Conservation (phyloP, 305 asterid species). For the Petunia hybrid region DNA sequence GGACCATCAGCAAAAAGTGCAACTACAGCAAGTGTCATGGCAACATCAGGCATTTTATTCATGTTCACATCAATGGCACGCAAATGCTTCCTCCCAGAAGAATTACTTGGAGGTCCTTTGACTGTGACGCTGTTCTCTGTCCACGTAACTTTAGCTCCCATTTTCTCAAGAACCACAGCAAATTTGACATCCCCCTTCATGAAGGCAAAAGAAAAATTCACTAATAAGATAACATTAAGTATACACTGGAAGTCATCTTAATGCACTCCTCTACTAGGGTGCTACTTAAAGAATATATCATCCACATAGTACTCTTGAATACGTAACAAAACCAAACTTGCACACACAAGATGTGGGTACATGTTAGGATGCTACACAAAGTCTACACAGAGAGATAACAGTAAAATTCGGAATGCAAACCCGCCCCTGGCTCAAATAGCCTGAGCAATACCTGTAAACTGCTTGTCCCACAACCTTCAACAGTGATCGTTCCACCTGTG, state of each 20-base stretch:
- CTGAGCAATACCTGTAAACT: conserved; percentile 83
- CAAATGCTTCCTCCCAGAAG: conserved; percentile 70
- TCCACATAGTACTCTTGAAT: background rate
- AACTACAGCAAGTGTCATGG: conserved; percentile 99
- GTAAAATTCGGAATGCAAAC: background rate
- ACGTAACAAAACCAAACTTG: background rate
- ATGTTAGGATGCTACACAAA: conserved; percentile 8
- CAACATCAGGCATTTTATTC: conserved; percentile 99
- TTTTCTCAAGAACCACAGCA: conserved; percentile 94
- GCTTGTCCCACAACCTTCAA: conserved; percentile 96
- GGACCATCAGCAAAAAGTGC: conserved; percentile 98
- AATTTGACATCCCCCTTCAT: conserved; percentile 93
- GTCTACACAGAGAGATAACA: background rate
- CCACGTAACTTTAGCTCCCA: conserved; percentile 98
- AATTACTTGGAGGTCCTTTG: conserved; percentile 73
- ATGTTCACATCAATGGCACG: conserved; percentile 84
- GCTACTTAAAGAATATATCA: background rate
- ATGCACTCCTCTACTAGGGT: background rate
- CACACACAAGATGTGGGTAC: background rate
- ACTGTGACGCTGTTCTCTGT: conserved; percentile 95
- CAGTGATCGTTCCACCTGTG: conserved; percentile 83
- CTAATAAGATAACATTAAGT: background rate
- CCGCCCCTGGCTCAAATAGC: background rate
- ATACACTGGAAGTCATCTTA: background rate
- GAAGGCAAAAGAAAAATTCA: conserved; percentile 4